Evolutionary conservation across 2,329 filamentous ascomycete species (phyloP).

Genomic region (Pseudocercospora fijiensis): DNA sequence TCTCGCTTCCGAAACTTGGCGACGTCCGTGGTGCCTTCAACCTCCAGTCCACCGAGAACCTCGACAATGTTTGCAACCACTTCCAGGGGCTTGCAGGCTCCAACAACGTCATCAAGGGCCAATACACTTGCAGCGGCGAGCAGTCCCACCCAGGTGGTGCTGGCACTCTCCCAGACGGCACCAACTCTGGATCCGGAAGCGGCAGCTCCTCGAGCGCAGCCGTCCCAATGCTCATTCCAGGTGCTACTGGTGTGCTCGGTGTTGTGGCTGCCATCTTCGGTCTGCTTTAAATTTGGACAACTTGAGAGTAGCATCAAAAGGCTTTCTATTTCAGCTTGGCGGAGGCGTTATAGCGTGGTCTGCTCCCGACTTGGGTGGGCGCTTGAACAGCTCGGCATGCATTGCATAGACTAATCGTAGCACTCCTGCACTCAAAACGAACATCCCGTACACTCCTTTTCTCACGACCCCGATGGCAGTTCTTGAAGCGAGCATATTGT

Average conservation of each 20-base stretch:
- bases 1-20: conserved; percentile 61
- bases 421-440: conserved; percentile 26
- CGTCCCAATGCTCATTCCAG: conserved; percentile 43
- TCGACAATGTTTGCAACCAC: conserved; percentile 42
- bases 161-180: conserved; percentile 32
- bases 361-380: conserved; percentile 21
- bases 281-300: conserved; percentile 41
- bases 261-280: conserved; percentile 50
- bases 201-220: conserved; percentile 40
- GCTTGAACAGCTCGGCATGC: conserved; percentile 28
- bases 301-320: conserved; percentile 11
- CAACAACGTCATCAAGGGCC: conserved; percentile 46
- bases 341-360: conserved; percentile 24
- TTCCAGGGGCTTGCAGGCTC: conserved; percentile 45
- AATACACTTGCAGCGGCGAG: conserved; percentile 44
- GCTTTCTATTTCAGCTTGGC: conserved; percentile 25
- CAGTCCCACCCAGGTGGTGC: conserved; percentile 38
- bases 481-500: conserved; percentile 22
- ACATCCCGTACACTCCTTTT: conserved; percentile 19
- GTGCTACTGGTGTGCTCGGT: conserved; percentile 48
- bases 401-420: conserved; percentile 41
- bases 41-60: conserved; percentile 48
- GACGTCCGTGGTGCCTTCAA: conserved; percentile 53
- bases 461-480: conserved; percentile 25
- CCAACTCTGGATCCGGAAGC: conserved; percentile 25